Base-by-base conservation (phyloP, 1,284 basidiomycete species). In the Mycosarcoma maydis region DNA sequence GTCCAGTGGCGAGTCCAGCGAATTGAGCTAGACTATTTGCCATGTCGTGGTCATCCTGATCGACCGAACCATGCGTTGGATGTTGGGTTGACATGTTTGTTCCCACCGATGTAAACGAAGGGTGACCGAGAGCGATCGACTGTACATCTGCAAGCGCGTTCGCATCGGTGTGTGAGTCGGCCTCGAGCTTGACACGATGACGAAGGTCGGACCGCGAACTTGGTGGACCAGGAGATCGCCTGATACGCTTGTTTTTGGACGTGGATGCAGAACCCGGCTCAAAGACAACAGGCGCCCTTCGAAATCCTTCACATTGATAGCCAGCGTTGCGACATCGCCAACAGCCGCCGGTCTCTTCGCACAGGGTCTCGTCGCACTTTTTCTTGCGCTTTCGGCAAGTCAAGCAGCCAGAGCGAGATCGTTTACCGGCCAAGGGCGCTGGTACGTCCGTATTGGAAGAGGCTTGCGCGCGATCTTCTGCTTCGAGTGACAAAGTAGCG, bases 251-350 rank as follows among this genome's bases (percentile, higher is more conserved):
- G 23, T 4, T 19, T 19, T 47, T 54, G 32, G 57, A 20, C 1
- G 17, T 20, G 0, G 53, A 47, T 4, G 53, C 36, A 3, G 49
- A 22, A 9, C 64, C 64, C 1, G 52, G 64, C 23, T 56, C 57
- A 42, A 60, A 67, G 19, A 56, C 48, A 26, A 56, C 52, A 2
- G 57, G 64, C 2, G 57, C 26, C 6, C 64, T 42, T 39, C 57
- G 52, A 32, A 67, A 67, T 11, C 57, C 64, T 44, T 67, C 64
- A 40, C 64, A 67, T n/a, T 48, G 52, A 33, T 67, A 67, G 3
- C 64, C 64, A n/a, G 64, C 64, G n/a, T 67, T 67, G 36, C 57
- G 64, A 46, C 64, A 67, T 44, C 64, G 38, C 64, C 64, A 67
- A 26, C 64, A 67, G 22, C 64, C 64, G 6, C 64, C 64, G 8